phyloP scores from a whole-genome alignment of 805 yeast species.

The Lachancea fermentati region DNA sequence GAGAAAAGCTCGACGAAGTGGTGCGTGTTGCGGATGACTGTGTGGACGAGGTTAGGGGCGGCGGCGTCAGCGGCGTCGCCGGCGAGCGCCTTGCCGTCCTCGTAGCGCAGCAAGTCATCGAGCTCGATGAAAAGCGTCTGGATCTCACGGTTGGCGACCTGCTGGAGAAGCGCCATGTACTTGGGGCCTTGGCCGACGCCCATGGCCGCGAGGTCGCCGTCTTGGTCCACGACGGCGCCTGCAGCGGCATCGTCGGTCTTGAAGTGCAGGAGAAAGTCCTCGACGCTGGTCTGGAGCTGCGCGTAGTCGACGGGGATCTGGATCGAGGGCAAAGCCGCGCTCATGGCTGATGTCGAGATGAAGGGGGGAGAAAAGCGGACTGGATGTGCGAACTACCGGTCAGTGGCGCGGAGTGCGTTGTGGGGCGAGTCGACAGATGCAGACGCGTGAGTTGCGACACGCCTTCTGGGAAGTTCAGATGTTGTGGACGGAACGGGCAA shows the following conservation, averaged over 20 bases:
- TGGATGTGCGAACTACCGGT: not conserved
- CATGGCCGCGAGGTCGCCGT: constrained; percentile 22
- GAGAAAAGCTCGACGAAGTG: constrained; percentile 77
- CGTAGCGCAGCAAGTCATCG: constrained; percentile 76
- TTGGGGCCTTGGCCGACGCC: constrained; percentile 50
- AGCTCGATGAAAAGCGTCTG: constrained; percentile 67
- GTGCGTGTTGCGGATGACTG: constrained; percentile 66
- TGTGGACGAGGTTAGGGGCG: constrained; percentile 35
- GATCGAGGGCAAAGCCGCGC: constrained; percentile 50
- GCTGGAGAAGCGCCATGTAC: constrained; percentile 68
- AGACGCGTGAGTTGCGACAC: no score
- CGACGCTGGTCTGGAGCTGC: constrained; percentile 50
- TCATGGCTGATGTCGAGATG: constrained; percentile 24
- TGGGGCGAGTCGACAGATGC: no score
- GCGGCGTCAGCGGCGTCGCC: constrained; percentile 24
- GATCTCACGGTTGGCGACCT: constrained; percentile 77
- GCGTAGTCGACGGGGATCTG: constrained; percentile 70
- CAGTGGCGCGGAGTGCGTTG: no score
- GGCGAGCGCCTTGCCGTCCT: constrained; percentile 39
- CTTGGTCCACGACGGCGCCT: constrained; percentile 22
- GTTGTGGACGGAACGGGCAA: not conserved
- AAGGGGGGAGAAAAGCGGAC: no score
- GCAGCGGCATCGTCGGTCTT: constrained; percentile 34
- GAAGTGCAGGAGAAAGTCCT: constrained; percentile 64
- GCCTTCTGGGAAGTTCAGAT: not conserved